Base-by-base conservation (phyloP, 495 filamentous ascomycete genomes). In the Tetracladium setigerum region DNA sequence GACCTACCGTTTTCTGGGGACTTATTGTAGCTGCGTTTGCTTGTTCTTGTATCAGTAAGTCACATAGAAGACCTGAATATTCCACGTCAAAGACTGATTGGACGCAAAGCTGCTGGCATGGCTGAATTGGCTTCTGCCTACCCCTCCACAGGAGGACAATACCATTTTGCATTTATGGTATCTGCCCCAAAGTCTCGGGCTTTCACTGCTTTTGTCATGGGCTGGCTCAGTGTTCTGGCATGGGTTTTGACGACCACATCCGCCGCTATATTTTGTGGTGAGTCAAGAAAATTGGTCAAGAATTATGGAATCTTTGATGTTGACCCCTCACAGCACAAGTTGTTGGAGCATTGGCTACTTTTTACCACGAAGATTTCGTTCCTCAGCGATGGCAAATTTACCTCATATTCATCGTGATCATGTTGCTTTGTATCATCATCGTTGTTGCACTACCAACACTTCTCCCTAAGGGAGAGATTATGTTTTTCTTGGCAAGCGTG, bases 71-170 rank as follows among this genome's bases (percentile, higher is more conserved):
- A 33, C 18, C 35, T 30, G 41, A 18, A 16, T 27, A 30, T n/a
- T 27, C 7, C 22, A 27, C 7, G 22, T 27, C 22, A 27, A 7
- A 27, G 30, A 11, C 5, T 46, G 22, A 74, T 72, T 38, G 41
- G 61, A 7, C 62, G 72, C n/a, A 68, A 78, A 13, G 72, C 72
- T 48, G 63, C 69, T 7, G 72, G 67, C 30, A 62, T 81, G 39
- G 68, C 72, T 1, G 74, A 77, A 47, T 74, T 79, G 69, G 73
- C 69, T n/a, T 77, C 71, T 1, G 77, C 79, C 70, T 41, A 11
- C 14, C 19, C 30, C 19, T 17, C 35, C 11, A 14, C 14, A 16
- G 34, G 43, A 5, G 36, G 15, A 22, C 44, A 74, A 48, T 77
- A 77, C 44, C 71, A 73, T 58, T 75, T 70, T 70, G 66, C 53